These are phyloP conservation scores for Aquilaria agallochum DNA, from an alignment of 441 rosid species.

Conservation along the genomic window DNA sequence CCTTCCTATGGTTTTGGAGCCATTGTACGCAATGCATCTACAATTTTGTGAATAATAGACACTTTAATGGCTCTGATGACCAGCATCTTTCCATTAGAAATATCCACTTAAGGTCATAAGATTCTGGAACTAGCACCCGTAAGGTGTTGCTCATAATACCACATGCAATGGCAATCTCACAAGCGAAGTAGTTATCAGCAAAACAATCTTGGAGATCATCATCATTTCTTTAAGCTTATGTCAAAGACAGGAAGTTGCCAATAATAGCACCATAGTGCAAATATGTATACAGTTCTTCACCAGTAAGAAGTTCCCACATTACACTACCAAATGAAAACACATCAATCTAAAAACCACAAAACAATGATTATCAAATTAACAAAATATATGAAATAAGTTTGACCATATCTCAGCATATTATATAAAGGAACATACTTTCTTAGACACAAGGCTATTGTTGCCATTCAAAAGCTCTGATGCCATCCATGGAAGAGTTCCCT, in stretches of 20 bases:
- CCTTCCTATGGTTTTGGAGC: conserved; percentile 17
- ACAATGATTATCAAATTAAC: no score
- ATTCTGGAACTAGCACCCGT: conserved; percentile 52
- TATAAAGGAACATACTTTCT: conserved; percentile 33
- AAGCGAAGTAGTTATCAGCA: conserved; percentile 30
- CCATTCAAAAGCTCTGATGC: conserved; percentile 69
- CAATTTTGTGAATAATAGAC: conserved; percentile 63
- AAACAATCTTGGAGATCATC: conserved; percentile 28
- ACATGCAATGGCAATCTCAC: conserved; percentile 28
- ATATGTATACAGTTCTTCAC: conserved; percentile 69
- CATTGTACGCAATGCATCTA: conserved; percentile 41
- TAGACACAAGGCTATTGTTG: conserved; percentile 63
- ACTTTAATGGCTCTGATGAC: conserved; percentile 56
- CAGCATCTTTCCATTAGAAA: conserved; percentile 71
- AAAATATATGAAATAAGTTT: no score
- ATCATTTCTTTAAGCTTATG: no score
- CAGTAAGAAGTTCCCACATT: conserved; percentile 68
- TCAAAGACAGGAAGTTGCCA: no score
- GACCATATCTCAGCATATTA: no score
- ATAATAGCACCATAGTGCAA: conserved; percentile 40
- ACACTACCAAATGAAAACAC: conserved; percentile 72
- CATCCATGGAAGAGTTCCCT: conserved; percentile 81
- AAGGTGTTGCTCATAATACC: conserved; percentile 72
- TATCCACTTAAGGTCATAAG: conserved; percentile 54
- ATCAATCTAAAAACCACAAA: conserved; percentile 37